Percentiles rank a stretch among this genome's conserved stretches.
Conservation (phyloP, 768 basidiomycete species). For the Leccinellum luteum region DNA sequence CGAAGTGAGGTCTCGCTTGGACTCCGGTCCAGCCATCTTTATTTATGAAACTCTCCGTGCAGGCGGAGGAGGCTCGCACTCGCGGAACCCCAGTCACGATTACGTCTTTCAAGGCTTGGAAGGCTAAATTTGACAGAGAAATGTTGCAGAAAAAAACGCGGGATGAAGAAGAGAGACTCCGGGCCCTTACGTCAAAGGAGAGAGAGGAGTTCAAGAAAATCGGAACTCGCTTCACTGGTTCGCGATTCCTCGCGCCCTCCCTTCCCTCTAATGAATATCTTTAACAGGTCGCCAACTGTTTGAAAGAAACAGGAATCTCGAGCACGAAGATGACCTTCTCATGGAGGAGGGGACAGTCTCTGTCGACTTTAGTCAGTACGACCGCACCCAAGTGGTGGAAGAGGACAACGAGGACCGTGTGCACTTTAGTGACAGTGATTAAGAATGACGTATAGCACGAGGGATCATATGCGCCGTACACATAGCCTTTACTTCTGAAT, state of each 20-base stretch:
- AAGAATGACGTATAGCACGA: slow-evolving; percentile 20
- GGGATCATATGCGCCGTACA: slow-evolving; percentile 7
- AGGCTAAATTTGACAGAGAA: slow-evolving; percentile 72
- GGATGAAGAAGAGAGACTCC: slow-evolving; percentile 80
- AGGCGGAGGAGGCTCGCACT: slow-evolving; percentile 87
- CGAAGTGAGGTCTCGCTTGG: slow-evolving; percentile 52
- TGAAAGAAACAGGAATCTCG: slow-evolving; percentile 73
- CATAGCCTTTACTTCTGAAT: slow-evolving; percentile 13
- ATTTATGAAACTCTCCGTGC: slow-evolving; percentile 4
- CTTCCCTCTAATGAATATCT: slow-evolving; percentile 4
- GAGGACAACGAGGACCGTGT: slow-evolving; percentile 57
- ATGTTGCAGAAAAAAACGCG: slow-evolving; percentile 51
- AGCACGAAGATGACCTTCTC: slow-evolving; percentile 69
- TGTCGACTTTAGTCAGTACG: slow-evolving; percentile 89
- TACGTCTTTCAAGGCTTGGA: slow-evolving; percentile 81
- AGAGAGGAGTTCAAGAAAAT: slow-evolving; percentile 78
- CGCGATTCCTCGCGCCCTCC: slow-evolving; percentile 15
- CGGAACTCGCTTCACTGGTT: slow-evolving; percentile 66
- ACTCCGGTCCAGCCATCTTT: background rate
- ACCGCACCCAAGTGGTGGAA: slow-evolving; percentile 52
- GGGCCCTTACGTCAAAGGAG: slow-evolving; percentile 71
- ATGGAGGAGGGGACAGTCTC: slow-evolving; percentile 84
- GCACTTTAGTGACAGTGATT: slow-evolving; percentile 88
- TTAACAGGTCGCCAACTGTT: slow-evolving; percentile 87
- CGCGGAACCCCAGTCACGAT: slow-evolving; percentile 90